Percentiles rank a stretch among this genome's conserved stretches.
These are phyloP conservation scores for Ganoderma meredithae DNA, from an alignment of 1,284 basidiomycete genomes.

Conservation along the genomic window DNA sequence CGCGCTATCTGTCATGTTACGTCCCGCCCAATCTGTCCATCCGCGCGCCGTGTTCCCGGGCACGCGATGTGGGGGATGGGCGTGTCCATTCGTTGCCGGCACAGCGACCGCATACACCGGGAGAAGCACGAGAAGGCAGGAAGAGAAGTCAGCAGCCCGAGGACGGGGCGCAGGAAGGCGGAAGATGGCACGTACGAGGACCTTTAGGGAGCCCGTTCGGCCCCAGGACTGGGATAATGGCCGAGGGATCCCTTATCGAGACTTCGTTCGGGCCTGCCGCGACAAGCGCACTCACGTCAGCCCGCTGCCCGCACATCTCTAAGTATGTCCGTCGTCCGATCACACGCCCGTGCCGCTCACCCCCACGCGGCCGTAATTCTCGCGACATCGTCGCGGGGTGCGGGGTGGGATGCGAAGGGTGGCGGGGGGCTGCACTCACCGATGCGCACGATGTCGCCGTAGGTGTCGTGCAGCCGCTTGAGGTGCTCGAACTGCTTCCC, in stretches of 20 bases:
- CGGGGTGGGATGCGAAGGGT: not conserved
- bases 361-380: not conserved
- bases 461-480: conserved; percentile 33
- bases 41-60: not conserved
- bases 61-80: too few relatives aligned
- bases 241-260: conserved; percentile 42
- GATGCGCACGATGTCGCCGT: conserved; percentile 38
- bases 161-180: not conserved
- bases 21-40: conserved; percentile 22
- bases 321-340: too few relatives aligned
- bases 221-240: conserved; percentile 43
- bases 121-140: not conserved
- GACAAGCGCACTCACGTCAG: not conserved
- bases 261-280: conserved; percentile 48
- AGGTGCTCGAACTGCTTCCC: conserved; percentile 35
- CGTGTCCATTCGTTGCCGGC: not conserved
- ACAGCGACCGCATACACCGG: not conserved
- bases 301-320: not conserved
- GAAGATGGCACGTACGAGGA: conserved; percentile 40
- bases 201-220: conserved; percentile 47
- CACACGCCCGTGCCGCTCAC: not conserved
- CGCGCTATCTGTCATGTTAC: conserved; percentile 23
- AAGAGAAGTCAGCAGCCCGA: not conserved
- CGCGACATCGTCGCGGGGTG: not conserved
- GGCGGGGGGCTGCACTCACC: conserved; percentile 23